A percentile compares a stretch with the other conserved stretches of the same genome.
phyloP scores from a whole-genome alignment of 2,329 filamentous ascomycete genomes.

The Dothideomycetes sp. region DNA sequence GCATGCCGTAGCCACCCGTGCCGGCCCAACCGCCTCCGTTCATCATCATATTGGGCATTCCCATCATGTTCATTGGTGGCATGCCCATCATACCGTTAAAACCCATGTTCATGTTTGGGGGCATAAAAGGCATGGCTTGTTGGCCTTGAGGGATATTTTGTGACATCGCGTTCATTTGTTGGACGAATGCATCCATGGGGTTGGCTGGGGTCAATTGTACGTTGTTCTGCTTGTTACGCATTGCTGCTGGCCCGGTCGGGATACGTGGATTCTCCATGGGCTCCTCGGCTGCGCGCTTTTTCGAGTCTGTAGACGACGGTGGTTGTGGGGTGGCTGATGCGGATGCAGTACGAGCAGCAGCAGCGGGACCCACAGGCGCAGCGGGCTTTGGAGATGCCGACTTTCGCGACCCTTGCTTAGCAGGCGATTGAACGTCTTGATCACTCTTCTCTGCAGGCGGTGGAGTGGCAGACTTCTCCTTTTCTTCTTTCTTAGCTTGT shows the following conservation, averaged over 20 bases:
- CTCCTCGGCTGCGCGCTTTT: constrained; percentile 77
- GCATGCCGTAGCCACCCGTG: constrained; percentile 11
- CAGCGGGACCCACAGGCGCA: constrained; percentile 1
- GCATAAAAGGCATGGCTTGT: constrained; percentile 20
- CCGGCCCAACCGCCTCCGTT: constrained; percentile 15
- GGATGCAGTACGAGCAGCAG: constrained; percentile 11
- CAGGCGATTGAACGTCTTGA: constrained; percentile 2
- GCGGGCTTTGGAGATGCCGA: constrained; percentile 10
- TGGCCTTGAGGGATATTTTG: constrained; percentile 17
- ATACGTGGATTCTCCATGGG: constrained; percentile 36
- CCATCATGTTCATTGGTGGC: constrained; percentile 26
- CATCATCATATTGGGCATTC: constrained; percentile 34
- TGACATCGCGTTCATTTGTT: constrained; percentile 33
- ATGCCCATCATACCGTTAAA: constrained; percentile 15
- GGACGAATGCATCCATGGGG: constrained; percentile 23
- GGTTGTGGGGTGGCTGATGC: constrained; percentile 15
- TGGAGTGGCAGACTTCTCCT: constrained; percentile 28
- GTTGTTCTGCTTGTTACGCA: constrained; percentile 25
- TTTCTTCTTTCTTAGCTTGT: constrained; percentile 29
- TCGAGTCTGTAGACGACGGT: constrained; percentile 33
- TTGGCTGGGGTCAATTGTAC: constrained; percentile 8
- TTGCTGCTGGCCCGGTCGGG: constrained; percentile 33
- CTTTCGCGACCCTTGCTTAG: constrained; percentile 10
- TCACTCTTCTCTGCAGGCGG: constrained; percentile 20
- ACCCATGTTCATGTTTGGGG: constrained; percentile 16